phyloP scores from a whole-genome alignment of 495 filamentous ascomycete genomes.

The Penicillium verhagenii region DNA sequence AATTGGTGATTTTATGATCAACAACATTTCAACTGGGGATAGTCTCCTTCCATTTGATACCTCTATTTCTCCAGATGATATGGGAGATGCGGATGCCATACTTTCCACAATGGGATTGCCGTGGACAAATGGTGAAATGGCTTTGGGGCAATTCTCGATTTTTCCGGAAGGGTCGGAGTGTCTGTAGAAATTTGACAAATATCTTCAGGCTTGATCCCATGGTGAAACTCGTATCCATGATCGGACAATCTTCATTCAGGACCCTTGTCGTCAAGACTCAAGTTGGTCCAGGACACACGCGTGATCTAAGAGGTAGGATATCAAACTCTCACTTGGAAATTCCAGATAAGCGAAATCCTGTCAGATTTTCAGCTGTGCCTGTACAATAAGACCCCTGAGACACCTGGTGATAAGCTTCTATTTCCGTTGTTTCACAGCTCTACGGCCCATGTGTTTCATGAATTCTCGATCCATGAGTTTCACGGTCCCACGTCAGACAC shows the following conservation, averaged over 20 bases:
- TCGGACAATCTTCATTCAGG: neutral
- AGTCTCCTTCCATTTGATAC: neutral
- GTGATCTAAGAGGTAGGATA: neutral
- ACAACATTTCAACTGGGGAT: neutral
- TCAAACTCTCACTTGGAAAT: neutral
- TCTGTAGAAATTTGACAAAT: neutral
- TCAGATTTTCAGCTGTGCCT: neutral
- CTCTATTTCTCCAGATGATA: neutral
- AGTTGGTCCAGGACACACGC: no score
- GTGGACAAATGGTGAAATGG: neutral
- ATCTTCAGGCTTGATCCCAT: neutral
- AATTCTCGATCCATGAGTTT: no score
- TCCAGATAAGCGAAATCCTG: neutral
- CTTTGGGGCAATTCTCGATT: neutral
- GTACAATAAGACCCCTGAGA: neutral
- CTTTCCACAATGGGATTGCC: neutral
- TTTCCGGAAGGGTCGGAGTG: neutral
- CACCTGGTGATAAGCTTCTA: neutral
- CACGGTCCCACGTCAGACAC: neutral
- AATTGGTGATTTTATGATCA: conserved; percentile 3
- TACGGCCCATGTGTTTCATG: no score
- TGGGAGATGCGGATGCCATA: neutral
- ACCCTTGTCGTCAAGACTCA: neutral
- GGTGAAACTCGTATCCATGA: no score
- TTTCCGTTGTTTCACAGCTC: neutral